Conservation (phyloP, 306 rosid species). For the Hippophae tibetana region DNA sequence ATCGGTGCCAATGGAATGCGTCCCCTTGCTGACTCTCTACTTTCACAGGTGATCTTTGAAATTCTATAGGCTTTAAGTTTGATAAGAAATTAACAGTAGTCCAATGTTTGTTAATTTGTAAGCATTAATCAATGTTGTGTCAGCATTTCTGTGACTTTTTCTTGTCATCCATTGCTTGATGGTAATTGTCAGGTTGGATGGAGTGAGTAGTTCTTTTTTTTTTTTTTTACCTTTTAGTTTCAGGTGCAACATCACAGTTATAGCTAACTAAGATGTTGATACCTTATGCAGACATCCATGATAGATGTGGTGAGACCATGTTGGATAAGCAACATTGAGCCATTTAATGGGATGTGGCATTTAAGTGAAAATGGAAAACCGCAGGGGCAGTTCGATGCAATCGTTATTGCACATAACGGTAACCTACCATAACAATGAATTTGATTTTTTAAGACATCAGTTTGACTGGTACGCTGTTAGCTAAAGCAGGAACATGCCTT, state of each 20-base stretch:
- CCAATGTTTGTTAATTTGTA: no score
- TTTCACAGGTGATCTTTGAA: constrained; percentile 43
- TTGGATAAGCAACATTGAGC: constrained; percentile 89
- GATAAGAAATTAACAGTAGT: background rate
- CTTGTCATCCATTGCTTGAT: no score
- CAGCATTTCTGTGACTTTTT: no score
- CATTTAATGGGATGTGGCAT: constrained; percentile 92
- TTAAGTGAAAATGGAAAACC: constrained; percentile 86
- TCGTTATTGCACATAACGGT: constrained; percentile 96
- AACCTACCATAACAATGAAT: background rate
- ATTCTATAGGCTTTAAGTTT: background rate
- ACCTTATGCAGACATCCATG: constrained; percentile 44
- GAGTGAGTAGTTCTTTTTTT: no score
- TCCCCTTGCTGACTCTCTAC: constrained; percentile 65
- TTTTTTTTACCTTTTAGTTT: background rate
- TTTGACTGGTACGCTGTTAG: background rate
- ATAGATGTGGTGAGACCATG: constrained; percentile 68
- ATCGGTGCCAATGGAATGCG: constrained; percentile 74
- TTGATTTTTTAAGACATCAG: background rate
- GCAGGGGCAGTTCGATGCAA: constrained; percentile 69
- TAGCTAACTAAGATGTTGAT: constrained; percentile 21
- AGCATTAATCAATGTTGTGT: no score
- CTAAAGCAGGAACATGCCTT: background rate
- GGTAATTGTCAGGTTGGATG: no score
- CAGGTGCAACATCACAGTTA: background rate